Evolutionary conservation across 2,329 filamentous ascomycete genomes (phyloP).

Genomic region (Boeremia lycopersici): DNA sequence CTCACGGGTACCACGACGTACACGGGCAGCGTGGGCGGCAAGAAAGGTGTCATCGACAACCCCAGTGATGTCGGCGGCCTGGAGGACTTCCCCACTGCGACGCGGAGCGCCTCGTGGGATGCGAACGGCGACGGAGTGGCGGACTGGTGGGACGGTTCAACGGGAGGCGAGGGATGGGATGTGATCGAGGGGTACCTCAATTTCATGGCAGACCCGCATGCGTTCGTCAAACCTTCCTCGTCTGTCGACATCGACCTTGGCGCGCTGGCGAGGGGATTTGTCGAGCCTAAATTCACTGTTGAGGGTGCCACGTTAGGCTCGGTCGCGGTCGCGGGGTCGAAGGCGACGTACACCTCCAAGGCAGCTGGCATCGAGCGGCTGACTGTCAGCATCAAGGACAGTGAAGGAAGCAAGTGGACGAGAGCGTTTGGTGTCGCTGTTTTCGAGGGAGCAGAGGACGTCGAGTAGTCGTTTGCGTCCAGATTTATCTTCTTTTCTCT

Average conservation of each 20-base stretch:
- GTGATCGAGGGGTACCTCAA: conserved; percentile 44
- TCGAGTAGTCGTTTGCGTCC: background rate
- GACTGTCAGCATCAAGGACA: conserved; percentile 12
- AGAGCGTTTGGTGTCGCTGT: conserved; percentile 19
- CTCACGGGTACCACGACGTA: conserved; percentile 38
- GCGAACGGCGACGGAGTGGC: conserved; percentile 44
- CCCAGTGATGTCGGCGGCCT: conserved; percentile 43
- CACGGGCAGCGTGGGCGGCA: conserved; percentile 36
- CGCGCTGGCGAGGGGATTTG: conserved; percentile 23
- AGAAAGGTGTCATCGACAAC: conserved; percentile 44
- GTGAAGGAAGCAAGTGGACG: conserved; percentile 18
- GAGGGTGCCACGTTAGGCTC: conserved; percentile 15
- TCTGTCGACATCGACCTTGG: conserved; percentile 33
- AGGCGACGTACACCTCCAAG: conserved; percentile 15
- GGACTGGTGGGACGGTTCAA: conserved; percentile 46
- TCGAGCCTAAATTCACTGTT: conserved; percentile 16
- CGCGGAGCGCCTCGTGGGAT: conserved; percentile 37
- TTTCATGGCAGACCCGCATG: conserved; percentile 46
- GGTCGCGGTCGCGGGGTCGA: conserved; percentile 9
- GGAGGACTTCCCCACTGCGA: conserved; percentile 39
- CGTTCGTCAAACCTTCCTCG: conserved; percentile 33
- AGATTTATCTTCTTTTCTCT: background rate
- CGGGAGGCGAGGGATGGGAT: conserved; percentile 41
- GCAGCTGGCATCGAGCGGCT: conserved; percentile 16
- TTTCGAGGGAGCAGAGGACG: conserved; percentile 16